phyloP scores from a whole-genome alignment of 2,329 filamentous ascomycete species.

The Claviceps purpurea region DNA sequence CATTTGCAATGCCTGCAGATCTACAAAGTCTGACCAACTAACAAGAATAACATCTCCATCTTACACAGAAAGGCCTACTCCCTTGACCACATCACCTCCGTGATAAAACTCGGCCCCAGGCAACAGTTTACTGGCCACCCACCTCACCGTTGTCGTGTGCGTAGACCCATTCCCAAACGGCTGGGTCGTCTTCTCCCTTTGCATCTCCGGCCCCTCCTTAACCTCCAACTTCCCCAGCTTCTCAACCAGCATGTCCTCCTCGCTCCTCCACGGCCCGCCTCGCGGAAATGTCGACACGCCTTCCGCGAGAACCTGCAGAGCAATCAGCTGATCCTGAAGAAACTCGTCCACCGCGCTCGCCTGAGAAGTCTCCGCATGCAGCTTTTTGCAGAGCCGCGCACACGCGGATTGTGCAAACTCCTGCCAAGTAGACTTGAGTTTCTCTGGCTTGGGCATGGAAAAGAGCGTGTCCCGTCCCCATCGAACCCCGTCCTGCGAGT shows the following conservation, averaged over 20 bases:
- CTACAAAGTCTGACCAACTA: background rate
- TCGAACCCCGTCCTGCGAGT: slow-evolving; percentile 28
- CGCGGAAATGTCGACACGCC: slow-evolving; percentile 35
- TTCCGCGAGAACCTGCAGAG: slow-evolving; percentile 45
- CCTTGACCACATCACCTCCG: slow-evolving; percentile 35
- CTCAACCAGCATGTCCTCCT: slow-evolving; percentile 15
- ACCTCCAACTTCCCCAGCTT: slow-evolving; percentile 11
- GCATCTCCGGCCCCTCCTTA: slow-evolving; percentile 14
- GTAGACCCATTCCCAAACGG: slow-evolving; percentile 44
- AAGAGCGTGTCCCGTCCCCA: slow-evolving; percentile 35
- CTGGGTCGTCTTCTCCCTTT: slow-evolving; percentile 29
- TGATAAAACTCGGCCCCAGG: slow-evolving; percentile 36
- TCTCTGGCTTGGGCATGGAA: slow-evolving; percentile 30
- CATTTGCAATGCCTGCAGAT: too few relatives aligned
- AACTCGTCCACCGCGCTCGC: slow-evolving; percentile 40
- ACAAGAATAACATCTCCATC: background rate
- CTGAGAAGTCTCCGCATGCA: slow-evolving; percentile 30
- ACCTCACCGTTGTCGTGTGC: slow-evolving; percentile 47
- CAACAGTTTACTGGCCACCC: slow-evolving; percentile 40
- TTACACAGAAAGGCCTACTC: slow-evolving; percentile 21
- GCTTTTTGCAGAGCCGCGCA: slow-evolving; percentile 28
- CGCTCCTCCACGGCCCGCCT: slow-evolving; percentile 8
- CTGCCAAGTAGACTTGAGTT: slow-evolving; percentile 14
- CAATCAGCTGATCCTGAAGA: slow-evolving; percentile 47
- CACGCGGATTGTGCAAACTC: slow-evolving; percentile 28